Base-by-base conservation (phyloP, 2,329 filamentous ascomycete genomes). In the Corynespora cassiicola region DNA sequence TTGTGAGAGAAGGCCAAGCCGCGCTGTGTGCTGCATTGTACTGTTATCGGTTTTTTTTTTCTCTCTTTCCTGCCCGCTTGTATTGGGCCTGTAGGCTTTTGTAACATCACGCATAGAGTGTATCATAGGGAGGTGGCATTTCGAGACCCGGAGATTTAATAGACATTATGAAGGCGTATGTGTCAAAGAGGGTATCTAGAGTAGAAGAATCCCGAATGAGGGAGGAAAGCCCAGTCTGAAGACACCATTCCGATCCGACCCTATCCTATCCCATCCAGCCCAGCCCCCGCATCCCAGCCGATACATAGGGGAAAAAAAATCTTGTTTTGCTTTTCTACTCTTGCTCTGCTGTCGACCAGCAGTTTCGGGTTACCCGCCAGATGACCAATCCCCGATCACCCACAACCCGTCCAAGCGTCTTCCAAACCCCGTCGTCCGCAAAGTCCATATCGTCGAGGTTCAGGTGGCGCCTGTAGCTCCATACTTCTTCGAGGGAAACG, bases 401-500 rank as follows among this genome's bases (percentile, higher is more conserved):
- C 1, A 89, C 69, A 4, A 90, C 86, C 51, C 87, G 74, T 22
- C 75, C 71, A 29, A 92, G 65, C 6, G 88, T 91, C 45, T 79
- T 75, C 84, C 82, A 86, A 33, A 91, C 74, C 5, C 88, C 88
- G 54, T 91, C 87, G 44, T 87, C 84, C 2, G 74, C 86, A 73
- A 88, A 90, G 60, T 91, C 87, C 61, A 92, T 73, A 67, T 92
- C 88, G 65, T 92, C 88, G 26, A 92, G 71, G 56, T 90, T 90
- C 21, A 92, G 67, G 65, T 92, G 88, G 38, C 76, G 75, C 30
- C 68, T 71, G 55, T 88, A 77, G 42, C 78, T 77, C 85, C 86
- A 91, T 3, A 88, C 79, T 62, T 88, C 80, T 42, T 84, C 76
- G 54, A 91, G 85, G 20, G 77, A 70, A 34, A 90, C 56, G 1